Percentiles rank a stretch among this genome's conserved stretches.
Conservation (phyloP, 208 protist species). For the Cochliopodium minus region DNA sequence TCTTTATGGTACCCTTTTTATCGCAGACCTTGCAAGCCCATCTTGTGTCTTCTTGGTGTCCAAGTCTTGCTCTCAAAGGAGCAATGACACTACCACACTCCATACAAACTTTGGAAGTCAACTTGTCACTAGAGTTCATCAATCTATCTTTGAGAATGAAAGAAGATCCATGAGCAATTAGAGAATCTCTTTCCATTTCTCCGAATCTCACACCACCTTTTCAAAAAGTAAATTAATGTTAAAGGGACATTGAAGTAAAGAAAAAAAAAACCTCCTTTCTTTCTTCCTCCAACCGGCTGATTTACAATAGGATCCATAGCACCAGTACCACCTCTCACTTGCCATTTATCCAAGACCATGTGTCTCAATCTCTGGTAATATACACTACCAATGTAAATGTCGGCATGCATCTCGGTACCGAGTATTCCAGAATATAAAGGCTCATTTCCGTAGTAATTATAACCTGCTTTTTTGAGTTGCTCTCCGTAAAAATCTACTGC, state of each 20-base stretch:
- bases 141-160: conserved; percentile 94
- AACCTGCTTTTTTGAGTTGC: conserved; percentile 71
- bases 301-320: conserved; percentile 67
- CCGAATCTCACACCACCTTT: conserved; percentile 98
- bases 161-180: conserved; percentile 93
- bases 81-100: conserved; percentile 20
- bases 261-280: conserved; percentile 63
- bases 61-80: background rate
- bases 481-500: conserved; percentile 85
- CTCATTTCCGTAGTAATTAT: conserved; percentile 89
- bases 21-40: background rate
- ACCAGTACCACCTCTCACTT: conserved; percentile 76
- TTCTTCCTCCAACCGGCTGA: conserved; percentile 94
- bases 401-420: conserved; percentile 77
- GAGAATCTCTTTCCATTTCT: conserved; percentile 99
- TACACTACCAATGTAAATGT: conserved; percentile 92
- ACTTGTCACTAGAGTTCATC: conserved; percentile 55
- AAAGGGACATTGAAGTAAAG: no score
- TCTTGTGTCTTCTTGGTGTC: background rate
- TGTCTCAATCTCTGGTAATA: conserved; percentile 99
- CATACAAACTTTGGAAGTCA: conserved; percentile 21
- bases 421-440: conserved; percentile 76
- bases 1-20: background rate
- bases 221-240: no score
- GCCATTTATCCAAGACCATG: conserved; percentile 99